These are phyloP conservation scores for Leccinum solheimii DNA, from an alignment of 1,284 basidiomycete species.

Conservation along the genomic window DNA sequence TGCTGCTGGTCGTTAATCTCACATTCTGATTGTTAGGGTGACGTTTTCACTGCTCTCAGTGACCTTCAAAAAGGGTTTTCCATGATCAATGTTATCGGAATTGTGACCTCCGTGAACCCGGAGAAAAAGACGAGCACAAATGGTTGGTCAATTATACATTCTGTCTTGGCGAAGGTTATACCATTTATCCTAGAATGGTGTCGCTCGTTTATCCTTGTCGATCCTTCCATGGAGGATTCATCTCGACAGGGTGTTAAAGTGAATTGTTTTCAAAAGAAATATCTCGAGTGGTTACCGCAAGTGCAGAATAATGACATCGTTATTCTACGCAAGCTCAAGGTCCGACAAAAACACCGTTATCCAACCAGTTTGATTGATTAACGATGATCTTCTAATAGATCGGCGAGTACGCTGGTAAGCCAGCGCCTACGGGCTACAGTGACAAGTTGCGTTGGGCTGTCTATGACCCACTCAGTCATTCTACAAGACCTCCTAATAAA, in stretches of 20 bases:
- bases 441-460: constrained; percentile 39
- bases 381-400: constrained; percentile 30
- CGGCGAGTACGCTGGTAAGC: constrained; percentile 27
- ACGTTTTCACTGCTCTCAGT: constrained; percentile 28
- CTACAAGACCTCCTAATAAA: constrained; percentile 21
- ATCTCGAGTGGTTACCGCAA: constrained; percentile 51
- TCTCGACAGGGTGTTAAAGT: constrained; percentile 31
- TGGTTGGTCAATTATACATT: constrained; percentile 23
- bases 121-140: constrained; percentile 24
- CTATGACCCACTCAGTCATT: constrained; percentile 27
- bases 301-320: constrained; percentile 39
- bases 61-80: constrained; percentile 19
- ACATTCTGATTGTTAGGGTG: constrained; percentile 26
- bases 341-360: constrained; percentile 5
- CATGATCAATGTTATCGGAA: constrained; percentile 33
- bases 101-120: constrained; percentile 23
- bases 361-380: not conserved
- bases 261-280: constrained; percentile 52
- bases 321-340: constrained; percentile 35
- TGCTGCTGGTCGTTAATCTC: not conserved
- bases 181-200: constrained; percentile 29
- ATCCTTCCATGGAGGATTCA: constrained; percentile 41
- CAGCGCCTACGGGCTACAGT: constrained; percentile 43
- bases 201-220: constrained; percentile 27
- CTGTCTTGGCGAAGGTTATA: not conserved